Conservation (phyloP, 331 rosid genomes). For the Pyracantha coccinea region DNA sequence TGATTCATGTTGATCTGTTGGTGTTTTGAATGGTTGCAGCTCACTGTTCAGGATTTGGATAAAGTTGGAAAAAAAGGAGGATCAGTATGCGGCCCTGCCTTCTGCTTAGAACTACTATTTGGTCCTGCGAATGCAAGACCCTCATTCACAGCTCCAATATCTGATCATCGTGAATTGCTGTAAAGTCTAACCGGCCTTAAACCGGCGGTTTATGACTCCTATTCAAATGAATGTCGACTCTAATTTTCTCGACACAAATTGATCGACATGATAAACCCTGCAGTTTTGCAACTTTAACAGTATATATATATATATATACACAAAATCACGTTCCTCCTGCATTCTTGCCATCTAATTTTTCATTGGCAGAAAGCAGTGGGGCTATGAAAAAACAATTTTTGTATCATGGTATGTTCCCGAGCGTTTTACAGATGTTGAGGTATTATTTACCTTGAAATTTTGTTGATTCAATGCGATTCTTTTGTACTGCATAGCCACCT, state of each 20-base stretch:
- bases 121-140: constrained; percentile 86
- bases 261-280: constrained; percentile 3
- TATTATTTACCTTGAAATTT: too few relatives aligned
- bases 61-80: constrained; percentile 67
- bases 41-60: constrained; percentile 57
- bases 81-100: constrained; percentile 76
- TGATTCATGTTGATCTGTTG: not conserved
- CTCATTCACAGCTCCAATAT: constrained; percentile 22
- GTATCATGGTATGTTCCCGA: not conserved
- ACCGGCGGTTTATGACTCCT: not conserved
- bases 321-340: not conserved
- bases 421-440: not conserved
- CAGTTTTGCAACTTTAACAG: not conserved
- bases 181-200: not conserved
- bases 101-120: constrained; percentile 79
- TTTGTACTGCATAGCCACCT: too few relatives aligned
- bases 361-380: constrained; percentile 32
- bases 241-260: not conserved
- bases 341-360: constrained; percentile 24
- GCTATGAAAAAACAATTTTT: constrained; percentile 14
- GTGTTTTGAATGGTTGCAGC: constrained; percentile 28
- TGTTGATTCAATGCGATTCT: too few relatives aligned
- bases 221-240: not conserved
- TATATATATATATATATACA: not conserved
- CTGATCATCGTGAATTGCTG: constrained; percentile 16